Base-by-base conservation (phyloP, 202 grass and related monocot species). In the Zizania palustris region DNA sequence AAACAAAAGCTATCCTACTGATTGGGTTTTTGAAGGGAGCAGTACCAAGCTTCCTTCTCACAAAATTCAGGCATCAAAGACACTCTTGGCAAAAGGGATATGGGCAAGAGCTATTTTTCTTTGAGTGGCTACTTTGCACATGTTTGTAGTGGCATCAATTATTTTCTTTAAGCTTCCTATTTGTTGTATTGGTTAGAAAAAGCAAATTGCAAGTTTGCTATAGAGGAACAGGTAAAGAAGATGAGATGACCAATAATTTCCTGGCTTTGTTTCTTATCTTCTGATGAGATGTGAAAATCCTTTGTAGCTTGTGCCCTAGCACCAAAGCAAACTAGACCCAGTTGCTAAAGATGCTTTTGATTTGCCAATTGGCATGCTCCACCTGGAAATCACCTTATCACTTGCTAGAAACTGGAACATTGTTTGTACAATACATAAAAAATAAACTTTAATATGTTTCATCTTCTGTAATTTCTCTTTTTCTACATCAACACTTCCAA, bases 251-350 rank as follows among this genome's bases (percentile, higher is more conserved):
- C 69, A 85, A 85, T 67, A 61, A 68, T 74, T 74, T 74, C 21
- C 0, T 45, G 11, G 76, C 54, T 69, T 85, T 80, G 34, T 67
- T 69, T 85, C 61, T 74, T 53, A 80, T 74, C 61, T 80, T 74
- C 14, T 85, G 83, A 61, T 73, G 60, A 46, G 49, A 66, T 84
- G 67, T 55, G 74, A 84, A 84, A 66, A 84, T 57, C 49, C 48
- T 46, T 78, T 79, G 28, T 40, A 12, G 38, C 12, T 7, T 86
- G 58, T 71, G 16, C 57, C 10, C 56, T 65, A 75, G 14, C 16
- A 75, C 64, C 39, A 45, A 71, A 22, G 65, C 45, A 76, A 71
- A 71, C 57, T 57, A 51, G 34, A 58, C 49, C 58, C 56, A 86
- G 71, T 76, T 56, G 6, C 63, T 81, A 81, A 81, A 76, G 77